phyloP scores from a whole-genome alignment of 2,329 filamentous ascomycete genomes.

The Triangularia verruculosa region DNA sequence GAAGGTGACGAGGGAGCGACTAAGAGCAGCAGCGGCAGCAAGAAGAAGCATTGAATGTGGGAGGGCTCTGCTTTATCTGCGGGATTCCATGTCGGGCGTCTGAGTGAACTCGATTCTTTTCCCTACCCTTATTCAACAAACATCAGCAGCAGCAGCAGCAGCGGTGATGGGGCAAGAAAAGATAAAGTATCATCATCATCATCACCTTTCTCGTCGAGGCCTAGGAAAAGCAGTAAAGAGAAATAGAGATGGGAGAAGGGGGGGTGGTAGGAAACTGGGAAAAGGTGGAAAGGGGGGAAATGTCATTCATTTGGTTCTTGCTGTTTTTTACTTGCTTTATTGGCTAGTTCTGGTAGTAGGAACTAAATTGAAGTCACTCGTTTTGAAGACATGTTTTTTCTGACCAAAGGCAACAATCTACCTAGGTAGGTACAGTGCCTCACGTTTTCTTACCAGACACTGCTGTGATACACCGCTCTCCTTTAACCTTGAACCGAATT shows the following conservation, averaged over 20 bases:
- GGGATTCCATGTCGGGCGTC: not conserved
- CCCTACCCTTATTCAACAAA: too few species aligned
- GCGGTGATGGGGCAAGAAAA: too few species aligned
- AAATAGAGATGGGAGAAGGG: too few species aligned
- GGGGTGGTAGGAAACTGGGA: not conserved
- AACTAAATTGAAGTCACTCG: not conserved
- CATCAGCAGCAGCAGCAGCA: too few species aligned
- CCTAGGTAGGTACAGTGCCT: too few species aligned
- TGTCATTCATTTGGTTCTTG: not conserved
- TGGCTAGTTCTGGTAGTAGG: not conserved
- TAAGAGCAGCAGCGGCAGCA: not conserved
- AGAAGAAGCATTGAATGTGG: not conserved
- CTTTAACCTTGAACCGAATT: too few species aligned
- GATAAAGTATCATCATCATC: too few species aligned
- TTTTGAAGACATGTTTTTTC: not conserved
- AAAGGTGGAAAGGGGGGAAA: not conserved
- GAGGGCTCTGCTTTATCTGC: not conserved
- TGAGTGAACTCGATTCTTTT: not conserved
- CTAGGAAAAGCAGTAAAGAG: too few species aligned
- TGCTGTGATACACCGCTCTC: too few species aligned
- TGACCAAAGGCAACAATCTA: too few species aligned
- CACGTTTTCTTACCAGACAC: too few species aligned
- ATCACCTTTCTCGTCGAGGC: too few species aligned
- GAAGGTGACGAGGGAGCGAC: constrained; percentile 45
- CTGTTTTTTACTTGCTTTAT: not conserved